phyloP scores from a whole-genome alignment of 2,329 filamentous ascomycete genomes.

The Verticillium klebahnii region DNA sequence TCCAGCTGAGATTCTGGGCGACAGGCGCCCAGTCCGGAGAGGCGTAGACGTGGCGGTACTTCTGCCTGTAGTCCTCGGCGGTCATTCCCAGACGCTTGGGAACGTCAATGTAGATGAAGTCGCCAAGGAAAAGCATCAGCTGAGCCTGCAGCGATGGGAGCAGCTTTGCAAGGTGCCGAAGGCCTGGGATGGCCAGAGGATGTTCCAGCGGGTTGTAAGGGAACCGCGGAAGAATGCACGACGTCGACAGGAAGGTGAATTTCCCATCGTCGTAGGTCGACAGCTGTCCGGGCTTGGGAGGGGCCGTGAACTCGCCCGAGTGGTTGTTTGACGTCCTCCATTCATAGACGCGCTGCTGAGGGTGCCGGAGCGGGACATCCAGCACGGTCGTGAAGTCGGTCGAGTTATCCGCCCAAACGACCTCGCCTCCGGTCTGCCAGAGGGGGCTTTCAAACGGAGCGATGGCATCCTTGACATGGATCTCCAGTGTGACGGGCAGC shows the following conservation, averaged over 20 bases:
- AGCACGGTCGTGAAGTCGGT: constrained; percentile 80
- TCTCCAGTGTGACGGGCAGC: constrained; percentile 71
- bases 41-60: constrained; percentile 93
- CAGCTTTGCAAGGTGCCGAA: constrained; percentile 69
- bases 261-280: constrained; percentile 58
- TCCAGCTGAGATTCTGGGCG: constrained; percentile 83
- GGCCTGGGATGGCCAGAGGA: constrained; percentile 74
- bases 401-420: constrained; percentile 63
- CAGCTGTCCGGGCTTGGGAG: constrained; percentile 64
- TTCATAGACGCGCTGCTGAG: constrained; percentile 70
- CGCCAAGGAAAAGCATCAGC: constrained; percentile 77
- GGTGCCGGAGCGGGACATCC: constrained; percentile 57
- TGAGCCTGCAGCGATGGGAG: constrained; percentile 69
- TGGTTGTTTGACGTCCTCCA: constrained; percentile 87
- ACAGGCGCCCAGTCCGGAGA: constrained; percentile 85
- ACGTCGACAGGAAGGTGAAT: constrained; percentile 89
- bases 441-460: constrained; percentile 48
- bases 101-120: constrained; percentile 90
- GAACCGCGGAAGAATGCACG: constrained; percentile 86
- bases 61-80: constrained; percentile 74
- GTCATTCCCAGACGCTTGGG: constrained; percentile 71
- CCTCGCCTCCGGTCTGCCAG: constrained; percentile 64
- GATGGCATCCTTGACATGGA: constrained; percentile 48
- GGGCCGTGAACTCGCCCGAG: constrained; percentile 73
- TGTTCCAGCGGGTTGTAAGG: constrained; percentile 85